Base-by-base conservation (phyloP, 345 rosid genomes). In the Schrenkiella parvula region DNA sequence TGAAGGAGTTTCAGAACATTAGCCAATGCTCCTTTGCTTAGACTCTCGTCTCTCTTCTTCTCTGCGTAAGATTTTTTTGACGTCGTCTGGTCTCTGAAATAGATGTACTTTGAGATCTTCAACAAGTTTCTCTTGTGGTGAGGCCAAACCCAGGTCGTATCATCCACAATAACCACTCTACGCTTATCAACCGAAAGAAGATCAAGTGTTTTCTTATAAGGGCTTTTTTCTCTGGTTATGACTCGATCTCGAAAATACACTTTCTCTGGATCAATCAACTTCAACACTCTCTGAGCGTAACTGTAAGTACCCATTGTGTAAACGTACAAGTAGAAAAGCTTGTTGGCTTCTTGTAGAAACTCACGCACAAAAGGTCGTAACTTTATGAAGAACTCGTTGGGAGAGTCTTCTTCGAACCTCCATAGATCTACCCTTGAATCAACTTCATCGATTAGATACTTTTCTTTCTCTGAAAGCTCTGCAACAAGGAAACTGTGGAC, bases 131-230 rank as follows among this genome's bases (percentile, higher is more conserved):
- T 50, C 62, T 50, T 12, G 26, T 74, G 8, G 31, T 31, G 0
- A 18, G 68, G 63, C 78, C 73, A 74, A 50, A 67, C 48, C 10
- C 17, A 17, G 5, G 4, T 3, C 2, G 38, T 21, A 50, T 66
- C 73, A 66, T 74, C 78, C 19, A 67, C 73, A 50, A 74, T 39
- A 2, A 50, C 28, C 13, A 74, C 72, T 48, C 8, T 66, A 18
- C 66, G 56, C 23, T 51, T 25, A 47, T 74, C 68, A 28, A 4
- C 78, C 15, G 0, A n/a, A 34, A 67, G 12, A 22, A 50, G 56
- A 50, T 22, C 31, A n/a, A 74, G 68, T 29, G 63, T 50, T 31
- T 67, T 67, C 12, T 4, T 4, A 12, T 9, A 0, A 41, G 73
- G 68, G n/a, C 38, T 39, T 1, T 39, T 1, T 5, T 68, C 46